Evolutionary conservation across 2,329 filamentous ascomycete species (phyloP).

Genomic region (Fusarium odoratissimum): DNA sequence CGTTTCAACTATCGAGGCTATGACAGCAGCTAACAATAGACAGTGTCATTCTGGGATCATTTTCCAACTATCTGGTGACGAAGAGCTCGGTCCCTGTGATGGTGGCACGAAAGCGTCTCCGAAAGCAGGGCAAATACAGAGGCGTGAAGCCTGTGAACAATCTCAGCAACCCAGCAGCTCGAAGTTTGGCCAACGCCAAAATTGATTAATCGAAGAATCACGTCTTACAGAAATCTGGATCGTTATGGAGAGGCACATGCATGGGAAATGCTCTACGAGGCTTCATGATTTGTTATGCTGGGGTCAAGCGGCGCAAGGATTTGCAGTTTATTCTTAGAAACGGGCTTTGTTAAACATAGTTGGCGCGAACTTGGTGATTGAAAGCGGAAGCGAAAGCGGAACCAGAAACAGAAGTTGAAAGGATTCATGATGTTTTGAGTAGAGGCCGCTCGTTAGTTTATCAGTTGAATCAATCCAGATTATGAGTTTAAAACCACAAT

Average conservation of each 20-base stretch:
- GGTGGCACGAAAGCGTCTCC: conserved; percentile 91
- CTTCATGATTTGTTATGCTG: conserved; percentile 24
- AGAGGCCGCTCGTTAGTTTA: conserved; percentile 20
- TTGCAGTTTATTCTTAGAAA: conserved; percentile 2
- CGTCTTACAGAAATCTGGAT: not conserved
- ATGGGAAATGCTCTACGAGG: conserved; percentile 16
- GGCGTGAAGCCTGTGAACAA: conserved; percentile 84
- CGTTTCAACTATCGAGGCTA: not conserved
- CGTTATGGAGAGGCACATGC: not conserved
- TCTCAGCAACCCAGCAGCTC: conserved; percentile 74
- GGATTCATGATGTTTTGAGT: not conserved
- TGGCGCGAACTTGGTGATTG: not conserved
- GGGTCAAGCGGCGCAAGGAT: conserved; percentile 14
- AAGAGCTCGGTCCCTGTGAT: conserved; percentile 98
- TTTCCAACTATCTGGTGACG: conserved; percentile 96
- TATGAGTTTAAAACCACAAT: not conserved
- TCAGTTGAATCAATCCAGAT: not conserved
- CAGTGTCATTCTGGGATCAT: conserved; percentile 93
- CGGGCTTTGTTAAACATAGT: not conserved
- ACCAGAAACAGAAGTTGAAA: not conserved
- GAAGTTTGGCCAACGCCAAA: conserved; percentile 77
- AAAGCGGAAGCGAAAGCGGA: not conserved
- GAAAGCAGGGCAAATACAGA: conserved; percentile 87
- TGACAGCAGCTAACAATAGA: conserved; percentile 47
- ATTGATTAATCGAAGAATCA: conserved; percentile 67